Percentiles rank a stretch among this genome's conserved stretches.
phyloP scores from a whole-genome alignment of 371 early-diverging fungal genomes.

The Dichotomocladium elegans region DNA sequence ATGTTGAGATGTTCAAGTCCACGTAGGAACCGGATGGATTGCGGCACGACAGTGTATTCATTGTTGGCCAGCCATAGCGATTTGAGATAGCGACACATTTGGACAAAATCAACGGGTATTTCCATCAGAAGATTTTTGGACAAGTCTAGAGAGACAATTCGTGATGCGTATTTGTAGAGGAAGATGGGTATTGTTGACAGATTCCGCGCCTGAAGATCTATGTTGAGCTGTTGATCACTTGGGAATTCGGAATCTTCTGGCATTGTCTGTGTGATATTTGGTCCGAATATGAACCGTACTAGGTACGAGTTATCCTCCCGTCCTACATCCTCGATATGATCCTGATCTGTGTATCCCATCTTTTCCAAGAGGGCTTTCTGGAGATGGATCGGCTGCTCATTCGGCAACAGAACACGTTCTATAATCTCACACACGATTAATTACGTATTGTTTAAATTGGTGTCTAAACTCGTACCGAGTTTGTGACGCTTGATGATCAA shows the following conservation, averaged over 20 bases:
- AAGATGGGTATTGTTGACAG: conserved; percentile 72
- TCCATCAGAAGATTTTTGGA: conserved; percentile 71
- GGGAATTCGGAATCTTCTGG: conserved; percentile 23
- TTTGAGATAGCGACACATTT: conserved; percentile 60
- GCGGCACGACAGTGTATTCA: conserved; percentile 59
- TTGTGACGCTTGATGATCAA: conserved; percentile 60
- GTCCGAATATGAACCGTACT: conserved; percentile 72
- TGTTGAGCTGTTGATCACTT: conserved; percentile 41
- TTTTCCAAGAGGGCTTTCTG: conserved; percentile 65
- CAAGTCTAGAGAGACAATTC: conserved; percentile 66
- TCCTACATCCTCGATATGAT: conserved; percentile 71
- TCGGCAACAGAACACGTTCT: conserved; percentile 63
- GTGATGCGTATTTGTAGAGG: conserved; percentile 59
- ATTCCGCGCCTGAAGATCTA: conserved; percentile 59
- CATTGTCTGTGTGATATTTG: conserved; percentile 50
- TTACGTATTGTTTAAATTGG: too few relatives aligned
- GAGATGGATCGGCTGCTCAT: conserved; percentile 71
- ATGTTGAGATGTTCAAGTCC: conserved; percentile 68
- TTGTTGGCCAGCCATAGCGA: conserved; percentile 70
- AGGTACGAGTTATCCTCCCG: conserved; percentile 82
- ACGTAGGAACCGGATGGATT: conserved; percentile 51
- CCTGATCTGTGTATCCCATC: conserved; percentile 75
- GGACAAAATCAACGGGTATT: conserved; percentile 71
- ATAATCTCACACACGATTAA: neutral
- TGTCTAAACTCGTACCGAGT: conserved; percentile 48